Evolutionary conservation across 805 yeast genomes (phyloP).

Genomic region (Candida silvicultrix): DNA sequence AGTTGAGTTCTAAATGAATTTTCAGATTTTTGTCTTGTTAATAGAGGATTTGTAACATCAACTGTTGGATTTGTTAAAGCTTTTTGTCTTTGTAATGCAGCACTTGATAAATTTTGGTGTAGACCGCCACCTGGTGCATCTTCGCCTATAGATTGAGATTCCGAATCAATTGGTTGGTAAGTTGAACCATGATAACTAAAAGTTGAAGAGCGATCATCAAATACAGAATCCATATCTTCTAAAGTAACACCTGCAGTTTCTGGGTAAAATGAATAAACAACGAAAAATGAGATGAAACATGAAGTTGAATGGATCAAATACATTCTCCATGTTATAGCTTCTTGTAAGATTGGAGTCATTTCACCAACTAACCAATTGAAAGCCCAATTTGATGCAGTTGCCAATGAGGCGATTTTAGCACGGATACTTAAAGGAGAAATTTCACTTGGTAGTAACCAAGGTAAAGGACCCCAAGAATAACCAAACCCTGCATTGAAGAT

Average conservation of each 20-base stretch:
- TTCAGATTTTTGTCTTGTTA: slow-evolving; percentile 18
- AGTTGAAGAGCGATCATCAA: slow-evolving; percentile 56
- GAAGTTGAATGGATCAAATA: slow-evolving; percentile 78
- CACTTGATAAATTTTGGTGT: slow-evolving; percentile 26
- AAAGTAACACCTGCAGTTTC: slow-evolving; percentile 85
- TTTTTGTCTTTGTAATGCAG: slow-evolving; percentile 38
- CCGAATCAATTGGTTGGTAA: slow-evolving; percentile 15
- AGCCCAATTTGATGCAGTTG: slow-evolving; percentile 91
- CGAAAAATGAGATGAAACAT: slow-evolving; percentile 65
- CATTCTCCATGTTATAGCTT: slow-evolving; percentile 68
- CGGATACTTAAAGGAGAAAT: slow-evolving; percentile 80
- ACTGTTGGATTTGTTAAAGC: slow-evolving; percentile 14
- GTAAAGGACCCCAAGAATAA: slow-evolving; percentile 90
- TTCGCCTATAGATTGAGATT: slow-evolving; percentile 4
- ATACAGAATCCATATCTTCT: slow-evolving; percentile 89
- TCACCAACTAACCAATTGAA: slow-evolving; percentile 91
- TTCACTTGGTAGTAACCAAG: slow-evolving; percentile 85
- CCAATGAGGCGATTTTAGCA: slow-evolving; percentile 84
- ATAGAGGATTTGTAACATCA: slow-evolving; percentile 22
- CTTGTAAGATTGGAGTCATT: slow-evolving; percentile 82
- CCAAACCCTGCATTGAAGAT: slow-evolving; percentile 83
- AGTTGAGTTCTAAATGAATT: slow-evolving; percentile 16
- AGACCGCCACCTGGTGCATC: neutral
- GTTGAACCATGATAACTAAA: slow-evolving; percentile 25
- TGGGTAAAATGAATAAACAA: slow-evolving; percentile 71